Evolutionary conservation across 495 filamentous ascomycete species (phyloP), one percentile per base, ranked within the genome.

Genomic region (Opeltia flavorubescens): DNA sequence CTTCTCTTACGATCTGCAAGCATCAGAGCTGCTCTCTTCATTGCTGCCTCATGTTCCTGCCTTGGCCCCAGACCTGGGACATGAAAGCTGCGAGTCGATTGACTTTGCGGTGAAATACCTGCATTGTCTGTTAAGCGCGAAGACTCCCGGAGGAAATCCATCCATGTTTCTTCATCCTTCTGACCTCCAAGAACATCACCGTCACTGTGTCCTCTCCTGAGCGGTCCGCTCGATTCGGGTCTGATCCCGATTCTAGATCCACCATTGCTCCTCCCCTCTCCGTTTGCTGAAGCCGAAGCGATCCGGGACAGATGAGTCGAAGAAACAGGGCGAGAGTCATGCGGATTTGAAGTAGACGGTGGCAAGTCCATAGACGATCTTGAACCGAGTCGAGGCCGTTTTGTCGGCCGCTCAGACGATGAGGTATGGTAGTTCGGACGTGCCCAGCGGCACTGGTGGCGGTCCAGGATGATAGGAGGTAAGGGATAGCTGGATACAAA

Each of bases 191-290:
- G 41, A 13, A 58, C 25, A 36, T 51, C 50, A 12, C 53, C 53
- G 11, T 58, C 55, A 35, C 55, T 58, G 20, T 58, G 52, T 11
- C 53, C 55, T 41, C 55, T 53, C 31, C 53, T 48, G 17, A 52
- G 26, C 12, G 40, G 13, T 41, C 38, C 38, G 18, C 15, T 41
- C 13, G 20, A 17, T 12, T 17, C 34, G 20, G n/a, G n/a, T n/a
- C n/a, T n/a, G 38, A 33, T 50, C 47, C 24, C 33, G 21, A 27
- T 23, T 13, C 18, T 25, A 44, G 8, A 23, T 20, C 20, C 33
- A 27, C 21, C 21, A 21, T 21, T 41, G 29, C 29, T 31, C 18
- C 38, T 25, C 21, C 21, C 21, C 12, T 5, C 15, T 3, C 21
- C 21, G 13, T 21, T 11, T 25, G 13, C 12, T 5, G 39, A 13